A percentile compares a stretch with the other conserved stretches of the same genome.
These are phyloP conservation scores for Xylaria palmicola DNA, from an alignment of 495 filamentous ascomycete species.

Conservation along the genomic window DNA sequence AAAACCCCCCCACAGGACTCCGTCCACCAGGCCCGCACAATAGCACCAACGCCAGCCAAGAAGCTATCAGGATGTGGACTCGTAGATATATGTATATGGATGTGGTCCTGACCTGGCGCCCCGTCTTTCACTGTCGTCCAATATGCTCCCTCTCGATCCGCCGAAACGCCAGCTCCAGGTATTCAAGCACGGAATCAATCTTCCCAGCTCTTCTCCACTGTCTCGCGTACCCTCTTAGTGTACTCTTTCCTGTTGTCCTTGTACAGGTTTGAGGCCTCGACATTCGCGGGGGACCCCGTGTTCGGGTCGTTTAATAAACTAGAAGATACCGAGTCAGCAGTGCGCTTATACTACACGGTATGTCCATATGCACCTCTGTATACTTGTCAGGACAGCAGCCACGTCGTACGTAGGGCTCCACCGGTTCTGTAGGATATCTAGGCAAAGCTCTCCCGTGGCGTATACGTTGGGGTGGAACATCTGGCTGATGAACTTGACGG, in stretches of 20 bases:
- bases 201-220: constrained; percentile 99
- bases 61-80: not conserved
- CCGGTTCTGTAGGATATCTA: constrained; percentile 96
- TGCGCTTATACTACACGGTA: not conserved
- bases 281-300: constrained; percentile 94
- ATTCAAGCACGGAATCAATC: constrained; percentile 51
- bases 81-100: not conserved
- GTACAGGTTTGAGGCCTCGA: constrained; percentile 97
- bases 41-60: constrained; percentile 2
- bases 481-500: constrained; percentile 96
- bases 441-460: constrained; percentile 90
- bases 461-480: constrained; percentile 99
- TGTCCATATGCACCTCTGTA: constrained; percentile 72
- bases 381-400: constrained; percentile 92
- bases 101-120: not conserved
- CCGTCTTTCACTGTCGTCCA: not conserved
- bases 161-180: constrained; percentile 13
- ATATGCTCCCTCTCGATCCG: not conserved
- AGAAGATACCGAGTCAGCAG: constrained; percentile 14
- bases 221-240: constrained; percentile 89
- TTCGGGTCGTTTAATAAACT: constrained; percentile 99
- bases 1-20: not conserved
- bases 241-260: constrained; percentile 98
- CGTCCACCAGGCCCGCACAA: constrained; percentile 1
- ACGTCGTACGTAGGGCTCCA: constrained; percentile 99